A percentile compares a stretch with the other conserved stretches of the same genome.
phyloP scores from a whole-genome alignment of 139 green algal species.

The Picochlorum sp. region DNA sequence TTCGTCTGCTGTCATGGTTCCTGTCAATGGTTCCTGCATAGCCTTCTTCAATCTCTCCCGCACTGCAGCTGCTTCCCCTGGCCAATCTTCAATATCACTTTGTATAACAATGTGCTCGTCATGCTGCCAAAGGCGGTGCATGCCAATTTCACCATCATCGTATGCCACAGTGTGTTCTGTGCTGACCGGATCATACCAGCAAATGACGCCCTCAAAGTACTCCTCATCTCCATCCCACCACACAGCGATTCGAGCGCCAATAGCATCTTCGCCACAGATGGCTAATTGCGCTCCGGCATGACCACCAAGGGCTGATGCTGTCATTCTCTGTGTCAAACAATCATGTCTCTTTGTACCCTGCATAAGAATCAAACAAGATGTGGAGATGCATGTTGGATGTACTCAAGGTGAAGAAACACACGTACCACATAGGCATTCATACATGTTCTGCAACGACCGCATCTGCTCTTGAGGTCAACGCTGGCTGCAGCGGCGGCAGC shows the following conservation, averaged over 20 bases:
- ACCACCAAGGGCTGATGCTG: constrained; percentile 52
- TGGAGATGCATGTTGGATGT: not conserved
- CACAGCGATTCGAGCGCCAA: constrained; percentile 55
- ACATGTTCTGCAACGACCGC: constrained; percentile 44
- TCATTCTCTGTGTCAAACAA: constrained; percentile 61
- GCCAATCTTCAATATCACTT: constrained; percentile 13
- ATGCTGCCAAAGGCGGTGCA: constrained; percentile 38
- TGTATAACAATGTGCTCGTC: constrained; percentile 31
- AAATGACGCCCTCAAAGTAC: constrained; percentile 29
- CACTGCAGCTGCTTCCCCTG: not conserved
- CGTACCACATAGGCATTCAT: constrained; percentile 21
- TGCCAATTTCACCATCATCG: constrained; percentile 59
- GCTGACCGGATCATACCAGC: constrained; percentile 40
- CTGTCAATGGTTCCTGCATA: constrained; percentile 1
- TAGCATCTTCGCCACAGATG: constrained; percentile 42
- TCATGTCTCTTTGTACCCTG: constrained; percentile 32
- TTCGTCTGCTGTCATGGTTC: not conserved
- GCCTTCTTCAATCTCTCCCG: not conserved
- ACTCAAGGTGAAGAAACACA: not conserved
- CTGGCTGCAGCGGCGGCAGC: constrained; percentile 30
- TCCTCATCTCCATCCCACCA: constrained; percentile 50
- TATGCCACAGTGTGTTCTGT: constrained; percentile 69
- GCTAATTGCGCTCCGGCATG: constrained; percentile 49
- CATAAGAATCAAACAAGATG: too few species aligned
- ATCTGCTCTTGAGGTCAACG: constrained; percentile 39